Conservation (phyloP, 2,329 filamentous ascomycete genomes). For the Colletotrichum noveboracense region DNA sequence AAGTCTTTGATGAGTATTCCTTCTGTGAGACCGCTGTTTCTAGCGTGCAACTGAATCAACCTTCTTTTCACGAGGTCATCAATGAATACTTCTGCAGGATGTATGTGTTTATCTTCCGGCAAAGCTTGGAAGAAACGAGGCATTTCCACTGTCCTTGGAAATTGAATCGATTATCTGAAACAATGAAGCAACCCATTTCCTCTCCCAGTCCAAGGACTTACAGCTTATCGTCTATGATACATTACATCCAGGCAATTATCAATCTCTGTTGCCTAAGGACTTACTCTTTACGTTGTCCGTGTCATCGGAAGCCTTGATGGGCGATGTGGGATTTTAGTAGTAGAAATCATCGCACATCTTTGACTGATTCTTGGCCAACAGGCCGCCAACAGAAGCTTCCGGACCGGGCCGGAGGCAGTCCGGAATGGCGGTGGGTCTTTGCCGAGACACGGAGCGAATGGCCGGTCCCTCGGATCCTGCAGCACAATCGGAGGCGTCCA, state of each 20-base stretch:
- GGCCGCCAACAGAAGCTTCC: too few species aligned
- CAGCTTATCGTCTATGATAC: too few species aligned
- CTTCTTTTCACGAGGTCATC: not conserved
- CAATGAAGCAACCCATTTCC: not conserved
- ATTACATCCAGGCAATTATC: not conserved
- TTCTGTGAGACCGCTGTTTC: not conserved
- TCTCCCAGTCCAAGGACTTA: not conserved
- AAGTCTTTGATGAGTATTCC: not conserved
- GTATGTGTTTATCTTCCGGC: not conserved
- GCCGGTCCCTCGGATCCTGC: not conserved
- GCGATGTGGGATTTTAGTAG: too few species aligned
- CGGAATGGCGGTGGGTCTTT: not conserved
- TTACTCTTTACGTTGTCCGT: not conserved
- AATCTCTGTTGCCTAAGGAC: not conserved
- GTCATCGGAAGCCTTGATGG: not conserved
- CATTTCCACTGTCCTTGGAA: not conserved
- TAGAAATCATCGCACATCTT: too few species aligned
- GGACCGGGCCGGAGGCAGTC: not conserved
- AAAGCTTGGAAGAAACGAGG: not conserved
- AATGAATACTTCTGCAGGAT: not conserved
- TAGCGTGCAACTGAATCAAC: not conserved
- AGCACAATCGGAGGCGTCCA: not conserved
- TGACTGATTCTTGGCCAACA: too few species aligned
- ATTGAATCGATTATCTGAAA: not conserved
- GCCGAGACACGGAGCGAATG: conserved; percentile 2